Conservation (phyloP, 2,329 filamentous ascomycete genomes). For the Aureobasidium sp. region DNA sequence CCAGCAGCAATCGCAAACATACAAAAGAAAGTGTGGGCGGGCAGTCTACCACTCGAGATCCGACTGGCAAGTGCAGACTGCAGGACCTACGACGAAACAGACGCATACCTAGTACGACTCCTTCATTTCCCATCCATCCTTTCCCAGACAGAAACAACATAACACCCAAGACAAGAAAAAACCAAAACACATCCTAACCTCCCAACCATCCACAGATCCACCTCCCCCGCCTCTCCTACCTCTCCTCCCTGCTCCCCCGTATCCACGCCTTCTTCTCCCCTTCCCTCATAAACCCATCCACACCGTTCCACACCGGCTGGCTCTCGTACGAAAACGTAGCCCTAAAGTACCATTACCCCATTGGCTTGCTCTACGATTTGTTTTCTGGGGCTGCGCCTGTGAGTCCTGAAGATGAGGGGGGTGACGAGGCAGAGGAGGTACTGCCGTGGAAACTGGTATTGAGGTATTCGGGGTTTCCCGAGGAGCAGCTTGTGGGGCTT, state of each 20-base stretch:
- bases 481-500: slow-evolving; percentile 49
- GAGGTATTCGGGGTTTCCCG: slow-evolving; percentile 51
- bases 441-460: slow-evolving; percentile 57
- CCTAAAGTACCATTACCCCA: slow-evolving; percentile 63
- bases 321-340: slow-evolving; percentile 60
- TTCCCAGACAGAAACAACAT: no score
- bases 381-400: slow-evolving; percentile 49
- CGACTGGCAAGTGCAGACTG: slow-evolving; percentile 50
- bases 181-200: not conserved
- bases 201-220: no score
- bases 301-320: slow-evolving; percentile 47
- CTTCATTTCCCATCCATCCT: no score
- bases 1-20: slow-evolving; percentile 22
- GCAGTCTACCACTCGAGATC: slow-evolving; percentile 52
- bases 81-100: slow-evolving; percentile 49
- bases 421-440: slow-evolving; percentile 16
- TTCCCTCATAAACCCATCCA: slow-evolving; percentile 49
- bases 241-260: slow-evolving; percentile 54
- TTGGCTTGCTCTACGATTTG: slow-evolving; percentile 61
- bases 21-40: slow-evolving; percentile 48
- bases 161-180: no score
- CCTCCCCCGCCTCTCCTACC: slow-evolving; percentile 57
- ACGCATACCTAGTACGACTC: slow-evolving; percentile 48
- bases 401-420: slow-evolving; percentile 11
- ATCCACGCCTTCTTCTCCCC: slow-evolving; percentile 54